phyloP scores from a whole-genome alignment of 352 stramenopile species.

The Phytopythium montanum region DNA sequence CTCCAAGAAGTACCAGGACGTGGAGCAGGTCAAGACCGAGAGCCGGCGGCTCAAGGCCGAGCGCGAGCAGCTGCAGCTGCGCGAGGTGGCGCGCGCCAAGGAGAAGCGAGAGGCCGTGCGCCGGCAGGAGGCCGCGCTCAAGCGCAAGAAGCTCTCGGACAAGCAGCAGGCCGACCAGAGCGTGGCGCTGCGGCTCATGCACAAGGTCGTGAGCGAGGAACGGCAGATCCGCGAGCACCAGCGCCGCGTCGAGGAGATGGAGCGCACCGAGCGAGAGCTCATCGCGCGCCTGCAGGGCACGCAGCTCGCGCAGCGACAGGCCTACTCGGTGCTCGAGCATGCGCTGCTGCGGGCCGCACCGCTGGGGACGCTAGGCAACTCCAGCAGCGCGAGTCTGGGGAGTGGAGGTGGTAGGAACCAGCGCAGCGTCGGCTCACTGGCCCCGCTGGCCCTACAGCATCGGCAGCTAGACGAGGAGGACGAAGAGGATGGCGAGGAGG shows the following conservation, averaged over 20 bases:
- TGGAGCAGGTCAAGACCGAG: conserved; percentile 71
- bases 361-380: not conserved
- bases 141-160: conserved; percentile 44
- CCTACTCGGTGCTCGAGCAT: conserved; percentile 67
- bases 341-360: conserved; percentile 39
- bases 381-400: not conserved
- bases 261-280: conserved; percentile 53
- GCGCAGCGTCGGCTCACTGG: not conserved
- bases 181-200: conserved; percentile 48
- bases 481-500: not conserved
- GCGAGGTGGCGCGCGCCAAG: conserved; percentile 45
- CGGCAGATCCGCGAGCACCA: conserved; percentile 52
- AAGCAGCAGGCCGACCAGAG: conserved; percentile 42
- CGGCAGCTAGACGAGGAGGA: not conserved
- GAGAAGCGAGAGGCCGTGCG: conserved; percentile 56
- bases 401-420: not conserved
- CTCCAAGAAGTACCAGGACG: conserved; percentile 73
- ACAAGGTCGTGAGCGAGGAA: conserved; percentile 64
- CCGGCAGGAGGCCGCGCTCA: conserved; percentile 52
- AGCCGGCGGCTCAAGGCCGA: conserved; percentile 59
- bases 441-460: not conserved
- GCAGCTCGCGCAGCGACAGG: conserved; percentile 68
- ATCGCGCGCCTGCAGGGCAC: conserved; percentile 69
- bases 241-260: conserved; percentile 56
- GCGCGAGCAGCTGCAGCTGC: conserved; percentile 46